These are phyloP conservation scores for Phytophthora quininea DNA, from an alignment of 352 stramenopile genomes.

Conservation along the genomic window DNA sequence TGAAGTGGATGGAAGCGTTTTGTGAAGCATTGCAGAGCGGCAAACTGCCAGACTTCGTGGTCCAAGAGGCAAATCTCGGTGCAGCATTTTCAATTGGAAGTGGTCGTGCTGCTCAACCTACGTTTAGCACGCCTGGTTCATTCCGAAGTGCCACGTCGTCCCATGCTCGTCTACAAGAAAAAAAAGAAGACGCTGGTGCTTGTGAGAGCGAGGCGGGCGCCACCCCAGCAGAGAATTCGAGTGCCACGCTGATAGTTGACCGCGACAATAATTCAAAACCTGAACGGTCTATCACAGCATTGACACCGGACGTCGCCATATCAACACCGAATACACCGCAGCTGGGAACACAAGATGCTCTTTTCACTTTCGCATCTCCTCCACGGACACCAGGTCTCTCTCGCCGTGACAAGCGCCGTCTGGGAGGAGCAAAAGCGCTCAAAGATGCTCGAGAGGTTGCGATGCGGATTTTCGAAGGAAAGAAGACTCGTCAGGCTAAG, in stretches of 20 bases:
- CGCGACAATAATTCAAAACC: not conserved
- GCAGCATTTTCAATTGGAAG: not conserved
- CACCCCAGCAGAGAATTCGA: too few relatives aligned
- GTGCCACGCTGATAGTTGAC: too few relatives aligned
- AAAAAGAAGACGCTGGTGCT: too few relatives aligned
- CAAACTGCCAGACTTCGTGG: not conserved
- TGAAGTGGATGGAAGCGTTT: constrained; percentile 3
- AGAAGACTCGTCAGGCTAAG: not conserved
- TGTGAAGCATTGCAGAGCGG: constrained; percentile 2
- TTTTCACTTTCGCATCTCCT: not conserved
- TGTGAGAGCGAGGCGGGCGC: too few relatives aligned
- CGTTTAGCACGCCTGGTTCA: too few relatives aligned
- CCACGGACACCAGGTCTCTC: not conserved
- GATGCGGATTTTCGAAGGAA: not conserved
- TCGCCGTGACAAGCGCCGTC: not conserved
- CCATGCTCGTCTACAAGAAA: too few relatives aligned
- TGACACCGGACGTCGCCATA: not conserved
- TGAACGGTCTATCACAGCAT: not conserved
- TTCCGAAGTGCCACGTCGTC: too few relatives aligned
- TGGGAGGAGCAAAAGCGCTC: not conserved
- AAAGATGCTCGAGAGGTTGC: not conserved
- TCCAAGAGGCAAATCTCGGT: not conserved
- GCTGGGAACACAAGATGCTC: not conserved
- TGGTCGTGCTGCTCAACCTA: too few relatives aligned
- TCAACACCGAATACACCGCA: not conserved